Conservation (phyloP, 345 rosid species). For the Melastoma malabathricum region DNA sequence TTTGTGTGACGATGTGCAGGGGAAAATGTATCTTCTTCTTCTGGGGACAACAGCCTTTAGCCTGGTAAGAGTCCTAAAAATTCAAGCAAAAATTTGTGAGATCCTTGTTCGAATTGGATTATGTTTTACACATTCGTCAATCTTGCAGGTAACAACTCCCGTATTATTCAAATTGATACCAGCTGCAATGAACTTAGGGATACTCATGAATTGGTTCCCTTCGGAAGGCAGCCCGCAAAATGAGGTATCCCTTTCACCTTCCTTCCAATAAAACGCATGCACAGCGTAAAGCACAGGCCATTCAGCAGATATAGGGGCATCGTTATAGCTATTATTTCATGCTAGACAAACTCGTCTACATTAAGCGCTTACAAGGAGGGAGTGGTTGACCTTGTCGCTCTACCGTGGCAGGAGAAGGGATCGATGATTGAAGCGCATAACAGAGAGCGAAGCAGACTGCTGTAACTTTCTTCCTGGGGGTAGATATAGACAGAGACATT, state of each 20-base stretch:
- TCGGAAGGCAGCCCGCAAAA: slow-evolving; percentile 36
- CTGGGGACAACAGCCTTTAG: slow-evolving; percentile 96
- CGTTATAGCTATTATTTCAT: too few species aligned
- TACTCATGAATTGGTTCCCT: slow-evolving; percentile 80
- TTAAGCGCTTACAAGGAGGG: too few species aligned
- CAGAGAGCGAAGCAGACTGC: slow-evolving; percentile 13
- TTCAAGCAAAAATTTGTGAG: neutral
- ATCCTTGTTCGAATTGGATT: neutral
- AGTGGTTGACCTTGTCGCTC: neutral
- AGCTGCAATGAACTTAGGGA: slow-evolving; percentile 66
- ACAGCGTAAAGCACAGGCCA: too few species aligned
- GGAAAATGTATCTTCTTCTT: slow-evolving; percentile 98
- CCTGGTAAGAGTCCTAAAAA: slow-evolving; percentile 40
- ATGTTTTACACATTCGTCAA: slow-evolving; percentile 3
- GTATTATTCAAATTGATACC: slow-evolving; percentile 83
- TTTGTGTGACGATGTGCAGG: slow-evolving; percentile 25
- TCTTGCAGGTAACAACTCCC: slow-evolving; percentile 77
- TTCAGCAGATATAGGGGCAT: too few species aligned
- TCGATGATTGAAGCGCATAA: slow-evolving; percentile 37
- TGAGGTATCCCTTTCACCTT: slow-evolving; percentile 43
- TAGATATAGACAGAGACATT: too few species aligned
- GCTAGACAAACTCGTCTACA: too few species aligned
- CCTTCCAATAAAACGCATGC: neutral
- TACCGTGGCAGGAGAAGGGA: slow-evolving; percentile 33
- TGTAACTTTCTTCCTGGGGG: too few species aligned